These are phyloP conservation scores for Wickerhamiella brachini DNA, from an alignment of 805 yeast species.

Conservation along the genomic window DNA sequence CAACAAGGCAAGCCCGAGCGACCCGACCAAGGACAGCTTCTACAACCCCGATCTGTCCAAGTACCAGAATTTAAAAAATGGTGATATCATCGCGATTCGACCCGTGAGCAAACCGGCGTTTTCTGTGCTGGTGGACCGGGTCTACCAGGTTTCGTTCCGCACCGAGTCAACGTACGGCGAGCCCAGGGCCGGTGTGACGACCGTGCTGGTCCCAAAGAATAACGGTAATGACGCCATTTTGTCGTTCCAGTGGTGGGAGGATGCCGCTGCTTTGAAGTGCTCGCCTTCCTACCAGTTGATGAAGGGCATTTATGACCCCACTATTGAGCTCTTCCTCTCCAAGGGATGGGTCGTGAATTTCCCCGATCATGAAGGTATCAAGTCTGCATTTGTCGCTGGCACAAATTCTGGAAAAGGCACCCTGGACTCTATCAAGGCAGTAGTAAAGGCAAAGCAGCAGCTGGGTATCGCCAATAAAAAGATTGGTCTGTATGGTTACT, in stretches of 20 bases:
- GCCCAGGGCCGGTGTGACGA: constrained; percentile 19
- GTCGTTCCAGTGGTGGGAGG: constrained; percentile 17
- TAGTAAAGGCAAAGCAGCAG: constrained; percentile 6
- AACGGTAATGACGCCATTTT: constrained; percentile 9
- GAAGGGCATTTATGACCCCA: constrained; percentile 7
- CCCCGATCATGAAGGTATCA: constrained; percentile 19
- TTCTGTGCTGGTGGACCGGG: not conserved
- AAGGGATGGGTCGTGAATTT: constrained; percentile 14
- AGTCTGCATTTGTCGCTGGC: constrained; percentile 16
- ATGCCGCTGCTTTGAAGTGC: constrained; percentile 14
- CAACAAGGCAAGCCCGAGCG: not conserved
- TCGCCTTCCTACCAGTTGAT: constrained; percentile 16
- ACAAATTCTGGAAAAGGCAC: constrained; percentile 17
- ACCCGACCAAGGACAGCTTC: constrained; percentile 9
- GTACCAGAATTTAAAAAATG: constrained; percentile 2
- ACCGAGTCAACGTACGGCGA: constrained; percentile 18
- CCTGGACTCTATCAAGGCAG: constrained; percentile 22
- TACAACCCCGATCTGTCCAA: constrained; percentile 5
- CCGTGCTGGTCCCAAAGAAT: constrained; percentile 17
- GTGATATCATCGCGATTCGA: constrained; percentile 6
- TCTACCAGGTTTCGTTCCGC: constrained; percentile 14
- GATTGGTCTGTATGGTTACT: constrained; percentile 20
- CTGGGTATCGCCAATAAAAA: constrained; percentile 8
- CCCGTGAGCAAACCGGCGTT: constrained; percentile 3
- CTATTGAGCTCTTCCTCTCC: constrained; percentile 9